Conservation (phyloP, 1,284 basidiomycete genomes). For the Trametes sp. region DNA sequence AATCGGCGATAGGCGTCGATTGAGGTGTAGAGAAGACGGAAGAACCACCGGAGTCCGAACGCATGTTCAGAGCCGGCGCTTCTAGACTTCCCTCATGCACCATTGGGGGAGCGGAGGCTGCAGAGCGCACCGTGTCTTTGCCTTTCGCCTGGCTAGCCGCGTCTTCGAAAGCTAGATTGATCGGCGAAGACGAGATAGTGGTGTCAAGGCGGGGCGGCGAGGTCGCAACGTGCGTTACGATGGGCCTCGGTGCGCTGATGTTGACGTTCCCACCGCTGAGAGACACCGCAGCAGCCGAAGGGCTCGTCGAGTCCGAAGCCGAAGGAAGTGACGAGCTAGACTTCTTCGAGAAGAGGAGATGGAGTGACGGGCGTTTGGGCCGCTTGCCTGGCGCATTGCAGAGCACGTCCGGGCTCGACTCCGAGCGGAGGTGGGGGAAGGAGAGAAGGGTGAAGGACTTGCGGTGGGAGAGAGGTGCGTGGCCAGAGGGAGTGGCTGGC, state of each 20-base stretch:
- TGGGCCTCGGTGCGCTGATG: constrained; percentile 46
- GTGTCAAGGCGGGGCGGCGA: constrained; percentile 59
- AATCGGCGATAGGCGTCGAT: constrained; percentile 58
- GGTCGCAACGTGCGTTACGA: constrained; percentile 43
- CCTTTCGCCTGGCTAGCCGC: constrained; percentile 15
- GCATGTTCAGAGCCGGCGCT: constrained; percentile 24
- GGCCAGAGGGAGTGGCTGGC: constrained; percentile 41
- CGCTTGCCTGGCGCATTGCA: constrained; percentile 27
- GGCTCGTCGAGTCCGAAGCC: constrained; percentile 18
- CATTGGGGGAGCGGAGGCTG: constrained; percentile 20
- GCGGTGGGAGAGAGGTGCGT: constrained; percentile 43
- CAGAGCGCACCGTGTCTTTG: constrained; percentile 16
- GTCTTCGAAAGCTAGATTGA: constrained; percentile 51
- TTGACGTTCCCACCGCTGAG: constrained; percentile 50
- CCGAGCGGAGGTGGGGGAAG: constrained; percentile 39
- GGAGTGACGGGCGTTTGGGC: constrained; percentile 46
- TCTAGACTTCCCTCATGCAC: constrained; percentile 13
- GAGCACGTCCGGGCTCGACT: constrained; percentile 29
- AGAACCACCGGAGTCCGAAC: constrained; percentile 38
- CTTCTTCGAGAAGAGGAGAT: constrained; percentile 46
- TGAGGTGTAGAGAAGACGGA: constrained; percentile 42
- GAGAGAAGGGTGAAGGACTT: constrained; percentile 51
- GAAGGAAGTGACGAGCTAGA: constrained; percentile 41
- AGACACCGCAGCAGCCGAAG: constrained; percentile 16
- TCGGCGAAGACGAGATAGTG: constrained; percentile 55